These are phyloP conservation scores for Pezicula radicicola DNA, from an alignment of 2,329 filamentous ascomycete species.

Conservation along the genomic window DNA sequence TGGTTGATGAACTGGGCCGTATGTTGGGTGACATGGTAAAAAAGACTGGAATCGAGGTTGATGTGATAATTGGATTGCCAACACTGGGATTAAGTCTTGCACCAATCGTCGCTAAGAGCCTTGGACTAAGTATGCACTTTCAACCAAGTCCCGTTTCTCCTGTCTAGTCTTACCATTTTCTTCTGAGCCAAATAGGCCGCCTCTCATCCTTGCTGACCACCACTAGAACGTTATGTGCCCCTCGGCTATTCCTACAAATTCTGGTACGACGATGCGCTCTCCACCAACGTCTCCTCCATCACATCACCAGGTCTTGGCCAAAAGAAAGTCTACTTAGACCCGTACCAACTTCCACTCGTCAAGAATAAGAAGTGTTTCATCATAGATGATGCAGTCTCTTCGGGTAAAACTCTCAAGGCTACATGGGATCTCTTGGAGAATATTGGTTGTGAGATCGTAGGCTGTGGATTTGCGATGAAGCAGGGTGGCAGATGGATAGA, in stretches of 20 bases:
- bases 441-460: conserved; percentile 14
- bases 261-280: conserved; percentile 23
- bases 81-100: conserved; percentile 22
- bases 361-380: conserved; percentile 17
- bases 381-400: conserved; percentile 25
- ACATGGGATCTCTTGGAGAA: conserved; percentile 25
- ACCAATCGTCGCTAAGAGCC: conserved; percentile 14
- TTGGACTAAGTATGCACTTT: conserved; percentile 16
- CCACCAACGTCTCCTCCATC: conserved; percentile 20
- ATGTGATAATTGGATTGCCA: conserved; percentile 23
- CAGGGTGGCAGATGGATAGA: conserved; percentile 21
- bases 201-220: background rate
- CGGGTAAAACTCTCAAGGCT: conserved; percentile 21
- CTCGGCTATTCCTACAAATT: conserved; percentile 27
- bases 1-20: conserved; percentile 11
- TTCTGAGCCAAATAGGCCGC: background rate
- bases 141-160: background rate
- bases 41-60: conserved; percentile 7
- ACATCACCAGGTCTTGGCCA: conserved; percentile 16
- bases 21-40: conserved; percentile 12
- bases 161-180: background rate
- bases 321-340: conserved; percentile 24
- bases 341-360: conserved; percentile 17
- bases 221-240: conserved; percentile 19
- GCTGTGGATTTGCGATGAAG: conserved; percentile 23